Evolutionary conservation across 2,329 filamentous ascomycete species (phyloP).

Genomic region (Pyrenophora tritici-repentis): DNA sequence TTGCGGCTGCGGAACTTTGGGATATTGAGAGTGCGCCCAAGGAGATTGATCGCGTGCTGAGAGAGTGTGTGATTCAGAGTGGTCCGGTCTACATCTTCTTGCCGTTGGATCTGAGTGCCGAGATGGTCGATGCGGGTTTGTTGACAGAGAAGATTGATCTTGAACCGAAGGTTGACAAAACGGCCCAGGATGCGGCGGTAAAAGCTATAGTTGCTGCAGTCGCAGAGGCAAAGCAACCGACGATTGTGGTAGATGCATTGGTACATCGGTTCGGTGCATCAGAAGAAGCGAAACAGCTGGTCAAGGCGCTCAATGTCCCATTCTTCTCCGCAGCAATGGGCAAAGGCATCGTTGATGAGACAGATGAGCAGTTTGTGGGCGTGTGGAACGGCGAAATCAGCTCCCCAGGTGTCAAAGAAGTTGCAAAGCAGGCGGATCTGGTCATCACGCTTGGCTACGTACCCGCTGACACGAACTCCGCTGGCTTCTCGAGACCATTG

Average conservation of each 20-base stretch:
- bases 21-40: constrained; percentile 47
- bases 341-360: constrained; percentile 52
- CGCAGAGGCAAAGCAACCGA: constrained; percentile 43
- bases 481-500: constrained; percentile 48
- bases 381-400: constrained; percentile 50
- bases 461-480: constrained; percentile 51
- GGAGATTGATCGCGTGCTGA: constrained; percentile 52
- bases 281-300: constrained; percentile 40
- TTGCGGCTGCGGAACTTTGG: constrained; percentile 49
- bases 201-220: constrained; percentile 42
- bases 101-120: constrained; percentile 50
- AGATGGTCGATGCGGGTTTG: constrained; percentile 41
- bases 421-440: constrained; percentile 44
- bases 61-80: constrained; percentile 51
- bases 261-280: constrained; percentile 47
- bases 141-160: constrained; percentile 47
- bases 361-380: constrained; percentile 47
- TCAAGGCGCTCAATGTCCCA: constrained; percentile 45
- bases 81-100: constrained; percentile 53
- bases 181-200: constrained; percentile 39
- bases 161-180: constrained; percentile 30
- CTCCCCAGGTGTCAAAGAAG: constrained; percentile 45
- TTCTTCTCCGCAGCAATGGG: constrained; percentile 50
- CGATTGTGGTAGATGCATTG: constrained; percentile 48
- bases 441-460: constrained; percentile 49